Evolutionary conservation across 148 eudicot genomes (phyloP).

Genomic region (Chenopodium formosanum): DNA sequence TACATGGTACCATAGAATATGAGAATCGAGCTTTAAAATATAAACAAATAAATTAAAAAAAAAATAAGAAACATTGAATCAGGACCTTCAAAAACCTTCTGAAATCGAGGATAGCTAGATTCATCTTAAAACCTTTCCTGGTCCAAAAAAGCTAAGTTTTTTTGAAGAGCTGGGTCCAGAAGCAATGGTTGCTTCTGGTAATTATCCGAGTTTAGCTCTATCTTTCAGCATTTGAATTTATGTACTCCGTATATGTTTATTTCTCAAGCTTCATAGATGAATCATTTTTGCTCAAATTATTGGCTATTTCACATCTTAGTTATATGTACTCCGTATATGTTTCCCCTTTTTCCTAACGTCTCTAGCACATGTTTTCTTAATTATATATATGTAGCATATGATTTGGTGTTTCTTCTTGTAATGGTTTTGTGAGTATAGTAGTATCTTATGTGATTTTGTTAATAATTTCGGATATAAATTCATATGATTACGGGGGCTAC

Average conservation of each 20-base stretch:
- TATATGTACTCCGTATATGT: too few species aligned
- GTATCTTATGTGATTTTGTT: too few species aligned
- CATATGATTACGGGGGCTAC: too few species aligned
- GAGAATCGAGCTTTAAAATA: neutral
- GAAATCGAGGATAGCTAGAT: neutral
- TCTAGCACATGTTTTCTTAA: too few species aligned
- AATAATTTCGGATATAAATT: too few species aligned
- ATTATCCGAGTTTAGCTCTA: neutral
- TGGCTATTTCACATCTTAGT: too few species aligned
- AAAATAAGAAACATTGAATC: neutral
- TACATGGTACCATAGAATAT: neutral
- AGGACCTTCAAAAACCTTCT: neutral
- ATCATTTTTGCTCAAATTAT: too few species aligned
- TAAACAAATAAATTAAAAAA: too few species aligned
- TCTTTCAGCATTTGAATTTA: neutral
- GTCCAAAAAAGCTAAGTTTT: constrained; percentile 10
- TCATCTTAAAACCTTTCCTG: neutral
- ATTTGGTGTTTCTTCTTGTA: too few species aligned
- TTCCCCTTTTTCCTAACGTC: too few species aligned
- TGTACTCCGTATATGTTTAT: neutral
- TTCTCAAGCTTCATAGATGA: neutral
- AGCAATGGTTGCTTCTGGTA: constrained; percentile 24
- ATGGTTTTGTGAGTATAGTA: too few species aligned
- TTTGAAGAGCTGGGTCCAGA: constrained; percentile 14
- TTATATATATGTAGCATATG: too few species aligned